Base-by-base conservation (phyloP, 2,329 filamentous ascomycete genomes). In the Clonostachys byssicola region DNA sequence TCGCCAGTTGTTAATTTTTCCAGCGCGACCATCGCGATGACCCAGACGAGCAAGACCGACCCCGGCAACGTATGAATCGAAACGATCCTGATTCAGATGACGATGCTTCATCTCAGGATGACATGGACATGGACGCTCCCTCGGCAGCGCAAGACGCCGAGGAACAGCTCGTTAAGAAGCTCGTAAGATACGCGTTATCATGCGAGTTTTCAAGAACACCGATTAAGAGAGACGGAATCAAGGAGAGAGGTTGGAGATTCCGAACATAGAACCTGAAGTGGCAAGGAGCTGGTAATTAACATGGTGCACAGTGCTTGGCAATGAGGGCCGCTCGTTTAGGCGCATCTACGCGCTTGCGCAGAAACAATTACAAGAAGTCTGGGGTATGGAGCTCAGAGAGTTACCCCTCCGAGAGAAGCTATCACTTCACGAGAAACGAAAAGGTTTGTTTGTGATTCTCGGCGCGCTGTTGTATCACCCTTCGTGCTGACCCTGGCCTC, bases 331-430 rank as follows among this genome's bases (percentile, higher is more conserved):
- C 34, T 73, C 83, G 35, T 97, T 96, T 64, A 91, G 83, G 61
- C 64, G 70, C 12, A 82, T 96, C 5, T 96, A 96, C 59, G 79
- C 80, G 1, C 73, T 79, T 39, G 89, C 92, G 40, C 92, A 99
- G 63, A 67, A 72, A 34, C 80, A 88, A 54, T 71, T 99, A 36
- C 73, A 77, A 43, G 70, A 71, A 3, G 77, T 85, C 2, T 97
- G 96, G 67, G 94, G 94, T n/a, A 96, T 97, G 91, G 80, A 92
- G 63, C 80, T 99, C 75, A 76, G 82, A 5, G 92, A 96, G 67
- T 74, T 97, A 44, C 91, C 94, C 0, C 74, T 79, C 2, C 81
- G 80, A 58, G 92, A 96, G 59, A 95, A 91, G 65, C 78, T 88
- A 43, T 90, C 90, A 1, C 68, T 96, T 34, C 83, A 83, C 49